phyloP scores from a whole-genome alignment of 2,329 filamentous ascomycete genomes.

The Furcasterigmium furcatum region DNA sequence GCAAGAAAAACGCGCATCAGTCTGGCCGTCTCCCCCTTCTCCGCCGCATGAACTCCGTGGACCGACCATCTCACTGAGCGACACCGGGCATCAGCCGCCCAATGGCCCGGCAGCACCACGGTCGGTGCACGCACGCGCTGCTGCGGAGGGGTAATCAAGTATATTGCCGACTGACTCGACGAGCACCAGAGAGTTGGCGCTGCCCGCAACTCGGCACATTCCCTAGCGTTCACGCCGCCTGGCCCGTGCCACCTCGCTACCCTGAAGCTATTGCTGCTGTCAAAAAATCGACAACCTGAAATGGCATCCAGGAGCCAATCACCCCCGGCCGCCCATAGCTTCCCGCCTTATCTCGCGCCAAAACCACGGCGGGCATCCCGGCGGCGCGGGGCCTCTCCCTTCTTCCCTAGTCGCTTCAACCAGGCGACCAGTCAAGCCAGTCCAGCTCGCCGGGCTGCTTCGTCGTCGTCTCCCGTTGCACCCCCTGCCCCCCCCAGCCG shows the following conservation, averaged over 20 bases:
- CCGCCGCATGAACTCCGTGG: too few species aligned
- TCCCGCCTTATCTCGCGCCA: constrained; percentile 38
- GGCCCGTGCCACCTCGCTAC: neutral
- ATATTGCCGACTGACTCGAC: neutral
- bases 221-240: neutral
- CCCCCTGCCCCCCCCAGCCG: neutral
- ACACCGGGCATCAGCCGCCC: too few species aligned
- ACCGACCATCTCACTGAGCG: too few species aligned
- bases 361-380: constrained; percentile 20
- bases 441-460: too few species aligned
- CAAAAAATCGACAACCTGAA: constrained; percentile 35
- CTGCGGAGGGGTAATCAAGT: too few species aligned
- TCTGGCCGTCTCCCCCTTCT: too few species aligned
- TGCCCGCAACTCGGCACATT: constrained; percentile 1
- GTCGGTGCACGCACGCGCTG: too few species aligned
- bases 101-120: too few species aligned
- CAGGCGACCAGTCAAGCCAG: constrained; percentile 4
- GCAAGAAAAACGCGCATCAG: neutral
- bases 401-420: too few species aligned
- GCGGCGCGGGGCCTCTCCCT: constrained; percentile 6
- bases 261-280: constrained; percentile 6
- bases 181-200: neutral
- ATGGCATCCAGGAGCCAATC: constrained; percentile 32
- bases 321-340: constrained; percentile 15
- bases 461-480: too few species aligned